These are phyloP conservation scores for Scalesia atractyloides DNA, from an alignment of 129 eudicot species.

Conservation along the genomic window DNA sequence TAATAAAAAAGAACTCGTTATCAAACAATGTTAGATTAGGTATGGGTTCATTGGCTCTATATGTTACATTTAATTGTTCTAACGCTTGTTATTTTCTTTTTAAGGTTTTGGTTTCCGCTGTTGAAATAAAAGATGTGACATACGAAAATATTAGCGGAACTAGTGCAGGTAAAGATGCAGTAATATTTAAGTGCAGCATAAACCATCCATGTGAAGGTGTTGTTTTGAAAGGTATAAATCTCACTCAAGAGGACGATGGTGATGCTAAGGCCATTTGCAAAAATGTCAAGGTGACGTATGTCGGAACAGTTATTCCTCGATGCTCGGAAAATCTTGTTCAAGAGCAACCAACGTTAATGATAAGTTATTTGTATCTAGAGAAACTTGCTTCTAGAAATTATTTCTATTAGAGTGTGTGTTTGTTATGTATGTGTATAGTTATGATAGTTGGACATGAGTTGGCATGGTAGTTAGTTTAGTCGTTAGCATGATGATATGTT, in stretches of 20 bases:
- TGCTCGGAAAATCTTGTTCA: conserved; percentile 36
- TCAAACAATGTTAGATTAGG: too few species aligned
- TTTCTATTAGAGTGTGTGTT: too few species aligned
- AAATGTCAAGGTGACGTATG: conserved; percentile 36
- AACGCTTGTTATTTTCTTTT: too few species aligned
- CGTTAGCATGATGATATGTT: too few species aligned
- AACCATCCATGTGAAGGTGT: conserved; percentile 68
- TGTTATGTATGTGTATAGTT: too few species aligned
- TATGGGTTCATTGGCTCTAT: too few species aligned
- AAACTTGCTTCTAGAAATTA: too few species aligned
- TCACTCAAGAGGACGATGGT: conserved; percentile 28
- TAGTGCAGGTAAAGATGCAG: conserved; percentile 50
- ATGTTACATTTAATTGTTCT: too few species aligned
- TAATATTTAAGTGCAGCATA: conserved; percentile 54
- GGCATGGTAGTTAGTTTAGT: too few species aligned
- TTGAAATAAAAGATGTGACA: conserved; percentile 58
- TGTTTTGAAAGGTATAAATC: conserved; percentile 48
- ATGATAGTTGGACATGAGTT: too few species aligned
- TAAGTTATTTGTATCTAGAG: background rate
- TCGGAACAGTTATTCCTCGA: conserved; percentile 44
- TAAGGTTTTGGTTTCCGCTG: conserved; percentile 43
- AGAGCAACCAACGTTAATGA: background rate
- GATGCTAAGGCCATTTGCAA: conserved; percentile 57
- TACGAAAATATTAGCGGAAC: conserved; percentile 71
- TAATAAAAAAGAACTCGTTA: too few species aligned